Evolutionary conservation across 2,329 filamentous ascomycete genomes (phyloP), one percentile per base, ranked within the genome.

Genomic region (Hypoxylon sp.): DNA sequence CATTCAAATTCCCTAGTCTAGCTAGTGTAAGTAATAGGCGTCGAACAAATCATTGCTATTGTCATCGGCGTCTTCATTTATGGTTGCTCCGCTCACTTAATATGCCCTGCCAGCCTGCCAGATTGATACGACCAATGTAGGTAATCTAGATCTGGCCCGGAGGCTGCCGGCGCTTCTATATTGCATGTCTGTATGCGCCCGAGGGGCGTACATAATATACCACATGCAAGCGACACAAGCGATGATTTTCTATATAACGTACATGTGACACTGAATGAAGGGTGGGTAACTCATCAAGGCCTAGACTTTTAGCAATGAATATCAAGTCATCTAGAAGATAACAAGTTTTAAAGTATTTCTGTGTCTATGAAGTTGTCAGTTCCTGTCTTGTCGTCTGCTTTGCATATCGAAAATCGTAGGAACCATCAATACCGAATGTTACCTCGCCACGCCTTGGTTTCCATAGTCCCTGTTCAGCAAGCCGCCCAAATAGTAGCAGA

Each of bases 391-490:
- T 21, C 12, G 23, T 23, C 27, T 25, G 19, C 39, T 39, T 41
- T 45, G n/a, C n/a, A 56, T 47, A 37, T 50, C 27, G 29, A 30
- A 30, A 14, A 37, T 32, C 9, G 21, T 41, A 50, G 30, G 9
- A 41, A 21, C 12, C 16, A 21, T 60, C 41, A 16, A 37, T 66
- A 54, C 30, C 55, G 37, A 65, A 68, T 65, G 50, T 25, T 53
- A 65, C 62, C 54, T 47, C 57, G 54, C 54, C 65, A 65, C 65
- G 58, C 62, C 63, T 51, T 52, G 37, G 29, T 11, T 46, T 52
- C 27, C 30, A 34, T 19, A 30, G 41, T 43, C 29, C 52, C 41
- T 46, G 34, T 52, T 29, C 7, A 47, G 9, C 41, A 50, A 51
- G 27, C 47, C 55, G 54, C 48, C 45, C 16, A 37, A 59, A 50